A percentile compares a stretch with the other conserved stretches of the same genome.
phyloP scores from a whole-genome alignment of 2,329 filamentous ascomycete species.

The Macroventuria anomochaeta region DNA sequence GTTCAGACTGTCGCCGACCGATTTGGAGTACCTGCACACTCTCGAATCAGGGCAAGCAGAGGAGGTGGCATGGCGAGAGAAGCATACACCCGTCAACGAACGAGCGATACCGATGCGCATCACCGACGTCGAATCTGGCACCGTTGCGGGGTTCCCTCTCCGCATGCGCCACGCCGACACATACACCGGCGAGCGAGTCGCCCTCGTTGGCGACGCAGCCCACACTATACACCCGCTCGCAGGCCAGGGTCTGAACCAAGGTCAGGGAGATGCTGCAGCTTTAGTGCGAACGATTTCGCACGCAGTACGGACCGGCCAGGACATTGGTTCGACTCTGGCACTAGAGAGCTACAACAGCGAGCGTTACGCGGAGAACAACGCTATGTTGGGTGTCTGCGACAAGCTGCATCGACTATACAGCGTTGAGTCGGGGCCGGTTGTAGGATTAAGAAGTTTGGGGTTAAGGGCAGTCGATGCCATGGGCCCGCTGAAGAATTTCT shows the following conservation, averaged over 20 bases:
- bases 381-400: slow-evolving; percentile 80
- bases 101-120: slow-evolving; percentile 68
- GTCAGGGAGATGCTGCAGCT: slow-evolving; percentile 84
- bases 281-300: slow-evolving; percentile 76
- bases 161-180: slow-evolving; percentile 92
- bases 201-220: slow-evolving; percentile 90
- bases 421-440: slow-evolving; percentile 78
- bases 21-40: slow-evolving; percentile 83
- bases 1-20: slow-evolving; percentile 79
- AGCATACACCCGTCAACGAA: slow-evolving; percentile 66
- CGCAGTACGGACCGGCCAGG: slow-evolving; percentile 82
- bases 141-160: slow-evolving; percentile 87
- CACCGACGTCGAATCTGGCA: slow-evolving; percentile 75
- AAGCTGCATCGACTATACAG: slow-evolving; percentile 93
- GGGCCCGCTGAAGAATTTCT: slow-evolving; percentile 77
- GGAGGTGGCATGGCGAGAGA: slow-evolving; percentile 84
- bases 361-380: slow-evolving; percentile 80
- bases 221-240: slow-evolving; percentile 95
- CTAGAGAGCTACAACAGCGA: slow-evolving; percentile 83
- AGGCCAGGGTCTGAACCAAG: slow-evolving; percentile 93
- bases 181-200: slow-evolving; percentile 88
- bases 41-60: slow-evolving; percentile 61
- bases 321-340: slow-evolving; percentile 79
- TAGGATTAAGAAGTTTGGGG: slow-evolving; percentile 79
- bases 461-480: slow-evolving; percentile 77